These are phyloP conservation scores for Sporothrix variecibatus DNA, from an alignment of 2,329 filamentous ascomycete species.

Conservation along the genomic window DNA sequence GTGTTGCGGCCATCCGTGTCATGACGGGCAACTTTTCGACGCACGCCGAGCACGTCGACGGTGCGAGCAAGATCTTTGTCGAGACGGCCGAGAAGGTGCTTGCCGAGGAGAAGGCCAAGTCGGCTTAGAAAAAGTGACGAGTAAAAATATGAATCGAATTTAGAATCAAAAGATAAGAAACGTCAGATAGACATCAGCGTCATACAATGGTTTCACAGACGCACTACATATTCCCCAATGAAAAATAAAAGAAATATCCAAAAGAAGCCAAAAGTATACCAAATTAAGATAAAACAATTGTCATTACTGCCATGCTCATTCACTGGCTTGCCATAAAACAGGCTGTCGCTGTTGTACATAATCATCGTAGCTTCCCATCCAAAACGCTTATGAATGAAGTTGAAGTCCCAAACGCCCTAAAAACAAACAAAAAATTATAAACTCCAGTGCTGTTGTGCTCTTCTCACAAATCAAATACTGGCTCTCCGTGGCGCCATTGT, in stretches of 20 bases:
- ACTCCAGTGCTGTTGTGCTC: background rate
- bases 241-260: background rate
- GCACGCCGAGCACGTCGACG: conserved; percentile 70
- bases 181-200: background rate
- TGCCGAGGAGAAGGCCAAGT: conserved; percentile 26
- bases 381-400: background rate
- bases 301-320: background rate
- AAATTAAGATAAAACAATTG: background rate
- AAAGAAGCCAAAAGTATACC: background rate
- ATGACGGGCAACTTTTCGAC: conserved; percentile 71
- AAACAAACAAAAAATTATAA: background rate
- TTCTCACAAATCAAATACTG: conserved; percentile 59
- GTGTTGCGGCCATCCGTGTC: conserved; percentile 74
- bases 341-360: conserved; percentile 9
- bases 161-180: background rate
- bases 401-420: background rate
- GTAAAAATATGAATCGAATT: background rate
- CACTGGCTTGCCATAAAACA: background rate
- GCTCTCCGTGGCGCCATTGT: conserved; percentile 79
- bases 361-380: background rate
- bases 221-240: background rate
- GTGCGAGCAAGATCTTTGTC: conserved; percentile 74
- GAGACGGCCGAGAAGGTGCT: conserved; percentile 60
- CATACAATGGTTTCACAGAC: background rate
- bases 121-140: background rate